These are phyloP conservation scores for Macrocybe gigantea DNA, from an alignment of 768 basidiomycete species.

Conservation along the genomic window DNA sequence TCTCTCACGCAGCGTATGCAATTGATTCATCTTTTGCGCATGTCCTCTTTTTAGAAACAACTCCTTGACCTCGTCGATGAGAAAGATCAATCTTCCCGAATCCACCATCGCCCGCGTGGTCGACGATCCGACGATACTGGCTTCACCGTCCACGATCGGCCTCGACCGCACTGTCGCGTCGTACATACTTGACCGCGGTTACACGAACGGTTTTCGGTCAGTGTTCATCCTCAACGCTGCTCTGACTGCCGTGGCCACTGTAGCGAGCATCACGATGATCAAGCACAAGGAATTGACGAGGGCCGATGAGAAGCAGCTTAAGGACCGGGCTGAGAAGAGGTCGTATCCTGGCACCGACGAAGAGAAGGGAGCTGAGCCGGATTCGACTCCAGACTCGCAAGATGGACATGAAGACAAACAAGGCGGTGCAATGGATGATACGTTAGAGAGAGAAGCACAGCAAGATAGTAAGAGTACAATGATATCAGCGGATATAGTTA, in stretches of 20 bases:
- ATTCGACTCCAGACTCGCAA: background rate
- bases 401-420: too few species aligned
- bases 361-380: background rate
- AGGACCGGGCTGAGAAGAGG: conserved; percentile 25
- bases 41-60: conserved; percentile 34
- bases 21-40: background rate
- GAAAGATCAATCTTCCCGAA: conserved; percentile 26
- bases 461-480: too few species aligned
- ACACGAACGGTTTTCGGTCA: conserved; percentile 49
- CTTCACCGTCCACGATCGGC: conserved; percentile 23
- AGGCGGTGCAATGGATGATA: background rate
- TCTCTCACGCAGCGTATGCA: background rate
- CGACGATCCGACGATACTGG: conserved; percentile 37
- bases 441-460: background rate
- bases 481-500: too few species aligned
- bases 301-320: conserved; percentile 48
- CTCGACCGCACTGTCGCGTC: conserved; percentile 30
- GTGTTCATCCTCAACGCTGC: conserved; percentile 60
- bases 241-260: conserved; percentile 46
- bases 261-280: conserved; percentile 54
- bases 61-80: conserved; percentile 36
- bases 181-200: conserved; percentile 41
- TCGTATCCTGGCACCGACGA: background rate
- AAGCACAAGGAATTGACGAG: conserved; percentile 55
- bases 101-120: conserved; percentile 37